Percentiles rank a stretch among this genome's conserved stretches.
Conservation (phyloP, 2,329 filamentous ascomycete species). For the Eurotiales sp. region DNA sequence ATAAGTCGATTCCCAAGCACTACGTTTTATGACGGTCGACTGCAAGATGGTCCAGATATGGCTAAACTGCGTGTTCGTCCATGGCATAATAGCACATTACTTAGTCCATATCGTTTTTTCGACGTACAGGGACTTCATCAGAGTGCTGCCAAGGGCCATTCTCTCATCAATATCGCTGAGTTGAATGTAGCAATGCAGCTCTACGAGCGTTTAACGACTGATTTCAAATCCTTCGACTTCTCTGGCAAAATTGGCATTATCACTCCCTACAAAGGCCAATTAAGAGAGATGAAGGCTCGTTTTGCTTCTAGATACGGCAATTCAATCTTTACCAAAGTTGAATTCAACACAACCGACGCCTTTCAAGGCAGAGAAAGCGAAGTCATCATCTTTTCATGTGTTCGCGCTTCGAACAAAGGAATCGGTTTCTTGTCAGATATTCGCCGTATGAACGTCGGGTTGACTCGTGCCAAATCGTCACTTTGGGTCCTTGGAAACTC, state of each 20-base stretch:
- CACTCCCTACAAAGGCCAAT: slow-evolving; percentile 93
- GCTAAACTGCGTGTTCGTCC: slow-evolving; percentile 67
- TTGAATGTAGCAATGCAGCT: slow-evolving; percentile 80
- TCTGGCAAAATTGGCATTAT: slow-evolving; percentile 90
- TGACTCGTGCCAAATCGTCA: slow-evolving; percentile 93
- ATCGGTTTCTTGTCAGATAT: slow-evolving; percentile 99
- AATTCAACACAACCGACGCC: slow-evolving; percentile 98
- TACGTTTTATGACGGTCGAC: slow-evolving; percentile 85
- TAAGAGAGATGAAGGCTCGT: slow-evolving; percentile 71
- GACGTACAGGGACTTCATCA: slow-evolving; percentile 87
- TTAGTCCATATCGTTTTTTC: slow-evolving; percentile 95
- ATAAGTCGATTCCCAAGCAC: slow-evolving; percentile 88
- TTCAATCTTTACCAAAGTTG: slow-evolving; percentile 70
- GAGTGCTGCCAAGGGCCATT: slow-evolving; percentile 77
- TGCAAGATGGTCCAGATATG: slow-evolving; percentile 85
- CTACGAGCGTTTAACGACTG: slow-evolving; percentile 72
- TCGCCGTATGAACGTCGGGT: slow-evolving; percentile 96
- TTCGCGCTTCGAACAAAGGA: slow-evolving; percentile 84
- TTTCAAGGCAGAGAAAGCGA: slow-evolving; percentile 97
- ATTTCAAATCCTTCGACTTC: slow-evolving; percentile 67
- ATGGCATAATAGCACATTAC: slow-evolving; percentile 78
- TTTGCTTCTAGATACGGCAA: slow-evolving; percentile 73
- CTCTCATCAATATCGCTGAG: slow-evolving; percentile 83
- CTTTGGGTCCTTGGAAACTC: slow-evolving; percentile 96
- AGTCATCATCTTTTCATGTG: slow-evolving; percentile 98